Percentiles rank a stretch among this genome's conserved stretches.
phyloP scores from a whole-genome alignment of 495 filamentous ascomycete genomes.

The Hypoxylon intermedium region DNA sequence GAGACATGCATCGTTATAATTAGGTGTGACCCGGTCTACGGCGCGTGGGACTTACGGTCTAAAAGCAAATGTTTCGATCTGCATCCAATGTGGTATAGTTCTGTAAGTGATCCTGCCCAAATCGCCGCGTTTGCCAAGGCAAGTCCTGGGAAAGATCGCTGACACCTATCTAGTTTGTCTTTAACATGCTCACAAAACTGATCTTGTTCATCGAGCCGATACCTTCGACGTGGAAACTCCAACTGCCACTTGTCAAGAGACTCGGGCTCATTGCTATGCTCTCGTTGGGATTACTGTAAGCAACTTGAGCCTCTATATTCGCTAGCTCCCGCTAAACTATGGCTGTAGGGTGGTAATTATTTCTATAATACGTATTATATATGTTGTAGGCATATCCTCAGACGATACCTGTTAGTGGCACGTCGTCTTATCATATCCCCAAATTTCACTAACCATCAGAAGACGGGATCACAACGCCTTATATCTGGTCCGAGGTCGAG shows the following conservation, averaged over 20 bases:
- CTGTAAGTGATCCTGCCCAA: constrained; percentile 22
- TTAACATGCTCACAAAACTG: constrained; percentile 38
- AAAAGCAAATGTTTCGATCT: constrained; percentile 34
- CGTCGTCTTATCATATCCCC: neutral
- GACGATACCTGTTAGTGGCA: constrained; percentile 30
- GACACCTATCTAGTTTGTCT: constrained; percentile 32
- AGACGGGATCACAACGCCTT: constrained; percentile 27
- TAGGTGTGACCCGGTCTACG: constrained; percentile 21
- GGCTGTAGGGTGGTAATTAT: constrained; percentile 22
- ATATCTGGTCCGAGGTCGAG: constrained; percentile 42
- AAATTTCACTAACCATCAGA: neutral
- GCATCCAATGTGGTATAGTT: constrained; percentile 36
- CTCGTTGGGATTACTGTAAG: constrained; percentile 50
- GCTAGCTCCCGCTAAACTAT: neutral
- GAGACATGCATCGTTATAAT: constrained; percentile 36
- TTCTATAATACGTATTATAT: constrained; percentile 33
- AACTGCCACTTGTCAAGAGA: constrained; percentile 48
- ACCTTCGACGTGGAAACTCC: constrained; percentile 38
- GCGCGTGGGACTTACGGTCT: constrained; percentile 27
- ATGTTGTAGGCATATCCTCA: constrained; percentile 10
- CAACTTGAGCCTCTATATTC: neutral
- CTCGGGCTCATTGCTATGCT: constrained; percentile 55
- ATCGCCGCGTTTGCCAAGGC: too few species aligned
- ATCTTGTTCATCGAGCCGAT: constrained; percentile 42
- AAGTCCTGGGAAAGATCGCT: neutral